These are phyloP conservation scores for Vanilla planifolia DNA, from an alignment of 106 monocot species.

Conservation along the genomic window DNA sequence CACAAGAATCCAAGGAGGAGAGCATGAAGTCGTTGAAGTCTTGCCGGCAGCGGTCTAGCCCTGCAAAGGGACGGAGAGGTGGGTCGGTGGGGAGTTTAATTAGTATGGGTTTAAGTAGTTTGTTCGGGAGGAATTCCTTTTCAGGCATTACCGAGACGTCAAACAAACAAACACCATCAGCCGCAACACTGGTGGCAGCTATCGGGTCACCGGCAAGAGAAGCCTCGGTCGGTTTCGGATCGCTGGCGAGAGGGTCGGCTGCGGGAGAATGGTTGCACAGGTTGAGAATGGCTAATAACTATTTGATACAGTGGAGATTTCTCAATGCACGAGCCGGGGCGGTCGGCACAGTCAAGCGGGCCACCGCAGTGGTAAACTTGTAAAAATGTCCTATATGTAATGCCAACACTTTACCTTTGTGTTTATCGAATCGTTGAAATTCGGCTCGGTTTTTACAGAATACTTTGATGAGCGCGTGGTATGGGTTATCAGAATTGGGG, in stretches of 20 bases:
- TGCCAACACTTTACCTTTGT: too few relatives aligned
- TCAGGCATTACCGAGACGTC: neutral
- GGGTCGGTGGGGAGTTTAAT: constrained; percentile 19
- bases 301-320: constrained; percentile 43
- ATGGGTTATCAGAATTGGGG: constrained; percentile 12
- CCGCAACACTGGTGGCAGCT: neutral
- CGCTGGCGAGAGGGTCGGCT: too few relatives aligned
- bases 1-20: too few relatives aligned
- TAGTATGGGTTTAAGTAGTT: constrained; percentile 26
- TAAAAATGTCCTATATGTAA: too few relatives aligned
- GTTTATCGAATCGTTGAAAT: too few relatives aligned
- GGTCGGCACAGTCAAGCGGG: neutral
- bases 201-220: neutral
- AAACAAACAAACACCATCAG: neutral
- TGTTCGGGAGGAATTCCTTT: constrained; percentile 23
- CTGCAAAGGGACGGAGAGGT: neutral
- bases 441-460: too few relatives aligned
- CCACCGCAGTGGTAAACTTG: neutral
- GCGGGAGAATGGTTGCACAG: constrained; percentile 13
- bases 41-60: neutral
- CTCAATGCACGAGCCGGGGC: constrained; percentile 11
- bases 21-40: too few relatives aligned
- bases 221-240: neutral
- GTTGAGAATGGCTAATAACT: constrained; percentile 17
- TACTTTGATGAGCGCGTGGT: constrained; percentile 21